phyloP scores from a whole-genome alignment of 2,329 filamentous ascomycete species.

The Nothopassalora personata region DNA sequence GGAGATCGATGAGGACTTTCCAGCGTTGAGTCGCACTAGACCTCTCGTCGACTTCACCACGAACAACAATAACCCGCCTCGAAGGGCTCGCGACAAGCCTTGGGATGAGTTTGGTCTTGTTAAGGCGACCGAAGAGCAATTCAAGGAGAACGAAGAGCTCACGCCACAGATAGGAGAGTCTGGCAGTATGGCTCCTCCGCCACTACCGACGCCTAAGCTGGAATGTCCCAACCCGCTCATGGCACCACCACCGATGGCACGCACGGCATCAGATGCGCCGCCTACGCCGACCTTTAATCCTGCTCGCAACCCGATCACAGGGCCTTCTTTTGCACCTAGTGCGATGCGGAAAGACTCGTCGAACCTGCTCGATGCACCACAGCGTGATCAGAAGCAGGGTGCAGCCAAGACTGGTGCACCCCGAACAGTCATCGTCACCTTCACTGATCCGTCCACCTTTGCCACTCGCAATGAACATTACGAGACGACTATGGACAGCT shows the following conservation, averaged over 20 bases:
- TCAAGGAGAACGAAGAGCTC: slow-evolving; percentile 59
- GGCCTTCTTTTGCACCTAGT: slow-evolving; percentile 42
- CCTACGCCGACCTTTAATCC: slow-evolving; percentile 31
- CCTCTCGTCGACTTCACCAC: slow-evolving; percentile 71
- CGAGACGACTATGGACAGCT: slow-evolving; percentile 73
- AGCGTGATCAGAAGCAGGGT: slow-evolving; percentile 44
- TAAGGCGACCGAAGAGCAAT: slow-evolving; percentile 63
- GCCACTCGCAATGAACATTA: slow-evolving; percentile 66
- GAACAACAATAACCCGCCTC: slow-evolving; percentile 65
- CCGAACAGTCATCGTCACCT: slow-evolving; percentile 67
- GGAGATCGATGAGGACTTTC: slow-evolving; percentile 81
- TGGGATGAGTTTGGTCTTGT: slow-evolving; percentile 81
- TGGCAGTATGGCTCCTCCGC: slow-evolving; percentile 6
- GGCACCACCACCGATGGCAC: slow-evolving; percentile 8
- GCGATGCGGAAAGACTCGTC: slow-evolving; percentile 41
- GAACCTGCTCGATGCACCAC: slow-evolving; percentile 37
- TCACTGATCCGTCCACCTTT: slow-evolving; percentile 60
- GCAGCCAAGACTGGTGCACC: slow-evolving; percentile 54
- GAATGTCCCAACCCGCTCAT: slow-evolving; percentile 2
- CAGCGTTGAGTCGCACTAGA: slow-evolving; percentile 68
- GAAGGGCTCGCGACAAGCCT: slow-evolving; percentile 66
- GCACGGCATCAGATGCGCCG: slow-evolving; percentile 11
- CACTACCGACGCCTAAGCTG: slow-evolving; percentile 11
- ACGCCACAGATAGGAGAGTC: slow-evolving; percentile 20
- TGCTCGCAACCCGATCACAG: slow-evolving; percentile 48